phyloP scores from a whole-genome alignment of 2,329 filamentous ascomycete genomes.

The Lecanosticta acicola region DNA sequence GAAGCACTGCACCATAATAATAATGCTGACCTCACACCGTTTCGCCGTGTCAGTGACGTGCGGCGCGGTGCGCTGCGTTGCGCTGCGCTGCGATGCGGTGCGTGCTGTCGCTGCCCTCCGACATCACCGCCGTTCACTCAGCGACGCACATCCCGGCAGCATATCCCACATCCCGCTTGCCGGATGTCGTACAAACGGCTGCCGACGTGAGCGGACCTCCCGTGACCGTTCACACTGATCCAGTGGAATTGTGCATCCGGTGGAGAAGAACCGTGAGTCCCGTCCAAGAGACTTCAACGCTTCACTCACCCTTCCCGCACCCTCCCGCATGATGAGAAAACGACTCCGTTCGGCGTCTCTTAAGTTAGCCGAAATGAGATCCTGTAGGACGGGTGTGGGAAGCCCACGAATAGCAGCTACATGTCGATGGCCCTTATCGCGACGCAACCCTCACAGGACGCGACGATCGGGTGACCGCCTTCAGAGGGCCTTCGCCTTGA shows the following conservation, averaged over 20 bases:
- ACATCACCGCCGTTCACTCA: conserved; percentile 5
- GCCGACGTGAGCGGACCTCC: conserved; percentile 11
- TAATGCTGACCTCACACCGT: conserved; percentile 7
- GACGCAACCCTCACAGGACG: no score
- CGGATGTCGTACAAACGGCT: conserved; percentile 13
- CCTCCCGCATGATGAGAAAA: neutral
- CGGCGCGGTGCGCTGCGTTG: neutral
- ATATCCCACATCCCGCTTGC: conserved; percentile 15
- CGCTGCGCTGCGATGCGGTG: conserved; percentile 7
- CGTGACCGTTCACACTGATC: no score
- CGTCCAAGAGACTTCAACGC: neutral
- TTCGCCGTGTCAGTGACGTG: conserved; percentile 16
- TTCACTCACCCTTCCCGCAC: no score
- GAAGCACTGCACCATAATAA: no score
- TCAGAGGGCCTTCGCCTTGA: neutral
- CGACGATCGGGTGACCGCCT: no score
- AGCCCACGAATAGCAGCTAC: neutral
- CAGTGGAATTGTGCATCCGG: neutral
- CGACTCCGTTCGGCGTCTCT: neutral
- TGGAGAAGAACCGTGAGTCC: neutral
- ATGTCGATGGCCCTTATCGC: no score
- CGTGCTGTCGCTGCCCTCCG: neutral
- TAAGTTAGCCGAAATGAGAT: conserved; percentile 15
- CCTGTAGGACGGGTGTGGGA: neutral
- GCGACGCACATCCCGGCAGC: conserved; percentile 13